Percentiles rank a stretch among this genome's conserved stretches.
phyloP scores from a whole-genome alignment of 73 alveolate species.

The Diophrys sp. region DNA sequence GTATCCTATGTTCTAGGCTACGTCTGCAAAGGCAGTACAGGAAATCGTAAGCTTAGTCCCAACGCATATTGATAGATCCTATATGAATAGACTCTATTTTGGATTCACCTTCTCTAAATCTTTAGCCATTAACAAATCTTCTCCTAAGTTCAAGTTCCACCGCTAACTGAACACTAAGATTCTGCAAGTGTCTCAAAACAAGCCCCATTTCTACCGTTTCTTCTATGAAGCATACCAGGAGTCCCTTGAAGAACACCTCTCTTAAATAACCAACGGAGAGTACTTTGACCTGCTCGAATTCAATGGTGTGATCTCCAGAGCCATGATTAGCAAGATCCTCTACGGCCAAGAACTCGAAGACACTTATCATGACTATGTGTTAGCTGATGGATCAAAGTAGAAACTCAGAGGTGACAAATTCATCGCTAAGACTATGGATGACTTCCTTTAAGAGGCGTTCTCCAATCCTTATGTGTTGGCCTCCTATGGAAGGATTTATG shows the following conservation, averaged over 20 bases:
- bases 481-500: not conserved
- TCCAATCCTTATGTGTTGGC: not conserved
- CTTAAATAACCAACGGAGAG: not conserved
- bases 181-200: not conserved
- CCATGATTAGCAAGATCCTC: not conserved
- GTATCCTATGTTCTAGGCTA: not conserved
- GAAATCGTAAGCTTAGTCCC: slow-evolving; percentile 1
- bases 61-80: not conserved
- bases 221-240: not conserved
- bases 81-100: not conserved
- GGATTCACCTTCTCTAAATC: not conserved
- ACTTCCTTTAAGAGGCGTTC: not conserved
- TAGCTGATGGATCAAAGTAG: not conserved
- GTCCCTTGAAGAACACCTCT: not conserved
- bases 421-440: not conserved
- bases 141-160: slow-evolving; percentile 1
- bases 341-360: not conserved
- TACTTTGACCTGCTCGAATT: not conserved
- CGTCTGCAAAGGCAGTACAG: slow-evolving; percentile 1
- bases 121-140: not conserved
- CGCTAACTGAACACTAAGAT: not conserved
- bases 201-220: not conserved
- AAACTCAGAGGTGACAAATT: not conserved
- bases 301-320: not conserved
- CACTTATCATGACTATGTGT: not conserved